Evolutionary conservation across 495 filamentous ascomycete species (phyloP), one percentile per base, ranked within the genome.

Genomic region (Penicillium cinerascens): DNA sequence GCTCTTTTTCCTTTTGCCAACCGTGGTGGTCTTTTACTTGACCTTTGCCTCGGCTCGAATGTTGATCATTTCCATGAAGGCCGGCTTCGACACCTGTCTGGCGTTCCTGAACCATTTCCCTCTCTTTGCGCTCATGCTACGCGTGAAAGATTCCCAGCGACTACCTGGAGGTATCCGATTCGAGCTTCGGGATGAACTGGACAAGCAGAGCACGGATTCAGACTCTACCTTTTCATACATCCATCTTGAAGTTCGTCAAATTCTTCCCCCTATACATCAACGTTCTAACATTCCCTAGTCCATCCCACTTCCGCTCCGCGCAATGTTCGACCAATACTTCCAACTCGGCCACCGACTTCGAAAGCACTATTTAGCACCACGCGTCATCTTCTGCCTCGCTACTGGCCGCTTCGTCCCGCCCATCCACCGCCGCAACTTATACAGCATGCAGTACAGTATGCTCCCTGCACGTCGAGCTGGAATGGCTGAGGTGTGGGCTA

Each of bases 361-460:
- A 49, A 95, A 95, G 63, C 93, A 99, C 69, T 99, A 99, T 68
- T 76, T 96, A 27, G 90, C 89, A 0, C 91, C 90, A 0, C 79
- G 83, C 15, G 95, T 99, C 17, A 81, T 97, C 45, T 79, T 93
- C 46, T 91, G 88, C 49, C 82, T 99, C 2, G 74, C 91, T 23
- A 96, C 91, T 1, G 93, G 93, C 52, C 87, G 85, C 44, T 96
- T 96, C 55, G 89, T 87, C 21, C 89, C 89, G 5, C 92, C 95
- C 0, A 92, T 99, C 29, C 91, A 96, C 66, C 80, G 93, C 8
- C 91, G 91, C 63, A 95, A 91, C 63, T 76, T 99, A 40, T 99
- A 99, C 71, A 92, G 89, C 51, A 83, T 99, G 60, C 93, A 99
- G 70, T 99, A 99, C 71, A 93, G 88, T 73, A 97, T 97, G 95